Percentiles rank a stretch among this genome's conserved stretches.
Conservation (phyloP, 2,329 filamentous ascomycete species). For the Ophiosphaerella korrae region DNA sequence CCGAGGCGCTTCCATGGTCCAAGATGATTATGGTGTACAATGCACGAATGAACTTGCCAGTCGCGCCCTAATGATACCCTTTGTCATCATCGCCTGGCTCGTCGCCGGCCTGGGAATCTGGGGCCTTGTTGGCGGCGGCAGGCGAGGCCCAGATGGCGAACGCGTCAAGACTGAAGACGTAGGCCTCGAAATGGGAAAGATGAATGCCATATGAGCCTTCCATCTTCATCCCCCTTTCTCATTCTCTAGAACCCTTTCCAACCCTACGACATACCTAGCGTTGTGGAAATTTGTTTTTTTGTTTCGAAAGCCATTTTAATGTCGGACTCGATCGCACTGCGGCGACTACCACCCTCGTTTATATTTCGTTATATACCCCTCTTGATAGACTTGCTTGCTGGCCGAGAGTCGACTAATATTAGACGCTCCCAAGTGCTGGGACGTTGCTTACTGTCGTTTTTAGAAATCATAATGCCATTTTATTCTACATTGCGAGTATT, state of each 20-base stretch:
- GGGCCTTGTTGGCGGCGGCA: conserved; percentile 26
- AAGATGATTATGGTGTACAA: conserved; percentile 34
- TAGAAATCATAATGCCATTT: not conserved
- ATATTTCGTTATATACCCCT: not conserved
- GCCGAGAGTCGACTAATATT: conserved; percentile 4
- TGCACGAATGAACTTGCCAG: conserved; percentile 38
- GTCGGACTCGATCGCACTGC: not conserved
- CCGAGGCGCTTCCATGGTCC: conserved; percentile 28
- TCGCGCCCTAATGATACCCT: conserved; percentile 36
- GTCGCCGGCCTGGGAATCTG: conserved; percentile 28
- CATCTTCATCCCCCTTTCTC: not conserved
- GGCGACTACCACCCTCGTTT: not conserved
- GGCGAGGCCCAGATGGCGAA: conserved; percentile 24
- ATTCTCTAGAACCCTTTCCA: not conserved
- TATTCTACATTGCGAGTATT: no score
- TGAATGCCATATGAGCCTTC: conserved; percentile 18
- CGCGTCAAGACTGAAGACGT: conserved; percentile 35
- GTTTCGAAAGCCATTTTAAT: not conserved
- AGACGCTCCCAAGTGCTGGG: conserved; percentile 16
- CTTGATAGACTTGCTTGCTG: conserved; percentile 11
- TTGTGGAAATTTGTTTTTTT: not conserved
- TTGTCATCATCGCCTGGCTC: conserved; percentile 27
- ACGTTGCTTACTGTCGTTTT: conserved; percentile 1
- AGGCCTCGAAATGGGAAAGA: conserved; percentile 37
- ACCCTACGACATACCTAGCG: not conserved